Conservation (phyloP, 2,329 filamentous ascomycete genomes). For the Biscogniauxia mediterranea region DNA sequence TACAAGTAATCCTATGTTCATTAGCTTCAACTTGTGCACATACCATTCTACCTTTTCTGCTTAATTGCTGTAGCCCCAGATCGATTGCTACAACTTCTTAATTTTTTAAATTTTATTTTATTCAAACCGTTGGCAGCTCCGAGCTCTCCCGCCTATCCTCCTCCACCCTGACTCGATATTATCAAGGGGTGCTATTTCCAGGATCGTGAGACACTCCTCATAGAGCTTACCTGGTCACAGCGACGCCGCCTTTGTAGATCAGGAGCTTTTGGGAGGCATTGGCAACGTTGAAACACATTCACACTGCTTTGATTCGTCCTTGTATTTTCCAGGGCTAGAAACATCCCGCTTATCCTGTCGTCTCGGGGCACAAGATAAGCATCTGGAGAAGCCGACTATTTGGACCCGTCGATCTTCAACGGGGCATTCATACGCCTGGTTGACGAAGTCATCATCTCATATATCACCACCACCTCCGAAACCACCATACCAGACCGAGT, state of each 20-base stretch:
- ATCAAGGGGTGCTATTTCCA: background rate
- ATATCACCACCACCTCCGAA: slow-evolving; percentile 1
- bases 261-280: background rate
- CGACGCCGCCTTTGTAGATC: background rate
- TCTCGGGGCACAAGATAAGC: background rate
- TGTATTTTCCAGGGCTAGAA: background rate
- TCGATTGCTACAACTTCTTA: background rate
- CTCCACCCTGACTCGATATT: background rate
- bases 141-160: background rate
- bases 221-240: background rate
- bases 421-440: background rate
- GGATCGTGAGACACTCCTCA: background rate
- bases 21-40: background rate
- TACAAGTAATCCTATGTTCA: background rate
- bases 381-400: background rate
- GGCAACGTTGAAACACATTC: background rate
- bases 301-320: background rate
- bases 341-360: background rate
- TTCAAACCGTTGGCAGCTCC: background rate
- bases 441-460: slow-evolving; percentile 3
- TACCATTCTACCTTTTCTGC: background rate
- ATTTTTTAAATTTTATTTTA: background rate
- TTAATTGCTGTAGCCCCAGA: background rate
- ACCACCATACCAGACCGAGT: background rate
- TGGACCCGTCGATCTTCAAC: background rate